phyloP scores from a whole-genome alignment of 805 yeast genomes.

The Wilhelminamyces savonicus region DNA sequence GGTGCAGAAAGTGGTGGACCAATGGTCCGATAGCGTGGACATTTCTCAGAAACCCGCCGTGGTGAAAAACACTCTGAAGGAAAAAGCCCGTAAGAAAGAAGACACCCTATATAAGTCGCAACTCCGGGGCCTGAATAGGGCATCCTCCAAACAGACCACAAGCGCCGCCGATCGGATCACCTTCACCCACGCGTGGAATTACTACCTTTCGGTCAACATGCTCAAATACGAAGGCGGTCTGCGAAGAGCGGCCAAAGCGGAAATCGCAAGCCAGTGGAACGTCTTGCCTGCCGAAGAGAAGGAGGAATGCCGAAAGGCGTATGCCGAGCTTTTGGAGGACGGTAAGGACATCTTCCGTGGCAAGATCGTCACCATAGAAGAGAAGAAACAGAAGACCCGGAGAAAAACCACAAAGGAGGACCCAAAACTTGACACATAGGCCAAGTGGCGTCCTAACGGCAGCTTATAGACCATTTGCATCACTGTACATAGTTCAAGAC shows the following conservation, averaged over 20 bases:
- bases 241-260: conserved; percentile 8
- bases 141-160: too few relatives aligned
- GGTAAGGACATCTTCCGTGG: conserved; percentile 27
- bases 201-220: conserved; percentile 15
- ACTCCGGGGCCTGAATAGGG: too few relatives aligned
- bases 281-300: conserved; percentile 19
- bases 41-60: conserved; percentile 5
- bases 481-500: not conserved
- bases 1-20: conserved; percentile 7
- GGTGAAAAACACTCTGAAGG: conserved; percentile 7
- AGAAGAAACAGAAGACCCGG: conserved; percentile 12
- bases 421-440: too few relatives aligned
- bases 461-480: too few relatives aligned
- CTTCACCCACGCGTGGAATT: conserved; percentile 32
- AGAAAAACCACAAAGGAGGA: too few relatives aligned
- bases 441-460: too few relatives aligned
- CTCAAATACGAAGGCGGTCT: conserved; percentile 8
- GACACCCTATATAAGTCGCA: conserved; percentile 16
- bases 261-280: conserved; percentile 18
- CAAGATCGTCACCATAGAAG: conserved; percentile 19
- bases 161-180: too few relatives aligned
- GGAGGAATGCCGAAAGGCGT: conserved; percentile 21
- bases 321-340: conserved; percentile 14
- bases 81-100: conserved; percentile 8
- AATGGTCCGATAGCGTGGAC: conserved; percentile 11